Percentiles rank a stretch among this genome's conserved stretches.
These are phyloP conservation scores for Teunomyces panamensis DNA, from an alignment of 805 yeast genomes.

Conservation along the genomic window DNA sequence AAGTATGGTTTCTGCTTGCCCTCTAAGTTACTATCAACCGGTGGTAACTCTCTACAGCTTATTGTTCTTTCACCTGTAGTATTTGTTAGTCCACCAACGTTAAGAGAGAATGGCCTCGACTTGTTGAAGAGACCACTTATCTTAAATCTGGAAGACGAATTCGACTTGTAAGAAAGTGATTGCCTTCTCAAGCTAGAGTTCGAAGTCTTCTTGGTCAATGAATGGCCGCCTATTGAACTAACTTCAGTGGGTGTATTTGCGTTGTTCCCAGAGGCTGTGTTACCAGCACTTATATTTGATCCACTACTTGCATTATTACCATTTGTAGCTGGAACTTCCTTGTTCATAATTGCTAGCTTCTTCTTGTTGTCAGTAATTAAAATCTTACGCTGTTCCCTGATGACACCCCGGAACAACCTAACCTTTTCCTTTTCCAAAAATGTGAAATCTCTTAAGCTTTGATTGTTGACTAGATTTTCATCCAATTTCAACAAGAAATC, in stretches of 20 bases:
- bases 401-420: constrained; percentile 27
- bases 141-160: constrained; percentile 43
- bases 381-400: constrained; percentile 32
- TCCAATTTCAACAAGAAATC: constrained; percentile 51
- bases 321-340: constrained; percentile 3
- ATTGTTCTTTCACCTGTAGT: constrained; percentile 43
- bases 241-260: neutral
- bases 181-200: constrained; percentile 32
- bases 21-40: constrained; percentile 38
- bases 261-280: constrained; percentile 1
- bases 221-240: constrained; percentile 1
- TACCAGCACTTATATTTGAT: neutral
- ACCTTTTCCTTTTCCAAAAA: constrained; percentile 22
- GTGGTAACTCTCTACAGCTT: constrained; percentile 59
- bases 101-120: constrained; percentile 59
- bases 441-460: constrained; percentile 35
- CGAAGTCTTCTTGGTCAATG: constrained; percentile 28
- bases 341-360: constrained; percentile 20
- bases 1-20: constrained; percentile 49
- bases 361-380: constrained; percentile 31
- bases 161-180: constrained; percentile 38
- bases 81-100: constrained; percentile 33
- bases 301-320: neutral
- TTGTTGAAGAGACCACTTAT: constrained; percentile 57
- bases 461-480: constrained; percentile 31